Evolutionary conservation across 257 asterid genomes (phyloP).

Genomic region (Orobanche coerulescens): DNA sequence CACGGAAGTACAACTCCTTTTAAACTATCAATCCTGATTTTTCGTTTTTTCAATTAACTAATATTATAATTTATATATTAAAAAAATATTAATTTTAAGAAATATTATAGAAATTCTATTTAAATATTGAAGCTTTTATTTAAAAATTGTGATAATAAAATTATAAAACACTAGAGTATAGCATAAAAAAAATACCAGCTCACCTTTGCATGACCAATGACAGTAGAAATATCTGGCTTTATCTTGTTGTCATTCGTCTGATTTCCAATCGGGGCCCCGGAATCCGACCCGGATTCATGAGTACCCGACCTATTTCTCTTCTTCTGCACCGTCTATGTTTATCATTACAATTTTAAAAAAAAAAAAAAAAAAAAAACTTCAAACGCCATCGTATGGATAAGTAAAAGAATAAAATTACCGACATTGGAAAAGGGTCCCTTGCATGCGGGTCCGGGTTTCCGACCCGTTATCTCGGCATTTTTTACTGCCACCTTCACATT

Average conservation of each 20-base stretch:
- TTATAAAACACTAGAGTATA: no score
- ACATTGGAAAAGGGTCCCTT: constrained; percentile 33
- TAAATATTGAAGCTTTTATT: no score
- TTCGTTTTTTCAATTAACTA: no score
- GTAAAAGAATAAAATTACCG: background rate
- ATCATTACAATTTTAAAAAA: background rate
- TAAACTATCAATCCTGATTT: no score
- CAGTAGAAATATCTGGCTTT: constrained; percentile 27
- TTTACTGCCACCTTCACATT: background rate
- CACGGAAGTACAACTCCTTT: no score
- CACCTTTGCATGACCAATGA: constrained; percentile 69
- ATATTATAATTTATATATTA: no score
- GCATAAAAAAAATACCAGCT: no score
- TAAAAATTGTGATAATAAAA: no score
- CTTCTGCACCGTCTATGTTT: constrained; percentile 16
- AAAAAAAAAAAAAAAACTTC: no score
- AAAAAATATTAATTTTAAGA: no score
- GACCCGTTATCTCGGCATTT: constrained; percentile 21
- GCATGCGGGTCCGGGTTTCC: constrained; percentile 40
- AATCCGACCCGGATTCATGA: constrained; percentile 16
- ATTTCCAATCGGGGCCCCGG: constrained; percentile 26
- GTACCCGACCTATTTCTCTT: constrained; percentile 41
- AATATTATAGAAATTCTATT: no score
- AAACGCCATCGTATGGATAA: no score
- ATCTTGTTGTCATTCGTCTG: constrained; percentile 44